Evolutionary conservation across 179 eudicot species (phyloP), one percentile per base, ranked within the genome.

Genomic region (Heliamphora pulchella): DNA sequence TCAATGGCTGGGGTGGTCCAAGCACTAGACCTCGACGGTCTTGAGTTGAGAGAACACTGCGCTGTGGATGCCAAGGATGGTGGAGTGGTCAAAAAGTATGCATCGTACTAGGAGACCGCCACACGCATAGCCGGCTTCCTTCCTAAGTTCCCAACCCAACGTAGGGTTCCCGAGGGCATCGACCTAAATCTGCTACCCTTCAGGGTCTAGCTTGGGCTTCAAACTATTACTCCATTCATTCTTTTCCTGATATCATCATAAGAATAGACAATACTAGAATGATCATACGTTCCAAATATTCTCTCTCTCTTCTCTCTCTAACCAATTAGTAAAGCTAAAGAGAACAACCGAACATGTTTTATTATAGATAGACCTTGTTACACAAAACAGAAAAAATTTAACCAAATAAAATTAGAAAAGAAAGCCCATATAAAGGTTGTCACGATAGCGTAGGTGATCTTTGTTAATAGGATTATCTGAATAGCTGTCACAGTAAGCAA

Each of bases 31-130:
- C 39, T 57, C 51, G 61, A 73, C 3, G 0, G 10, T 1, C 18
- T 50, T 57, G 54, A 46, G 59, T 47, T 44, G 5, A 57, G 65
- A 76, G 76, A 78, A 0, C 39, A 54, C 0, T 14, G 2, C 68
- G 8, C 55, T 9, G 77, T 2, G 6, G 76, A 72, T 22, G 44
- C 4, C 8, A 54, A 9, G 15, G 72, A 72, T 13, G 5, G 0
- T 9, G 79, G 48, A 20, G 39, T 79, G 48, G 71, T 55, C 0
- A 4, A 44, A 8, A 87, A 80, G 55, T 85, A 85, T 48, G 78
- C 74, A 8, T 75, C 81, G 5, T 92, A 94, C 47, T 51, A 87
- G 68, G 88, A 86, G 61, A 79, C 78, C 2, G 96, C 97, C 1
- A 79, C 72, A 50, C 77, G 70, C 46, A 69, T 94, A 15, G 92